Base-by-base conservation (phyloP, 805 yeast species). In the Wickerhamomyces alni region DNA sequence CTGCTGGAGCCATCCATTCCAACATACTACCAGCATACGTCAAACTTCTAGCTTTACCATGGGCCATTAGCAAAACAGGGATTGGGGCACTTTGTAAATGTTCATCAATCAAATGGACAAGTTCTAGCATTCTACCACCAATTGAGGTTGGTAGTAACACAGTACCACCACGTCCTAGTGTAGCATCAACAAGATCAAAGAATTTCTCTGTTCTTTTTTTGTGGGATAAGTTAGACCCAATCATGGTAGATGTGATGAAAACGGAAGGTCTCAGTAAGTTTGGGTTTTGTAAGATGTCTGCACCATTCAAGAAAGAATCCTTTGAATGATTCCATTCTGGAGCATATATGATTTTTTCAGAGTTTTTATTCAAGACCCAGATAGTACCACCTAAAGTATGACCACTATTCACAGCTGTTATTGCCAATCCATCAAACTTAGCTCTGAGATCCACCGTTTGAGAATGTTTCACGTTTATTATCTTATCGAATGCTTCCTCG, bases 261-360 rank as follows among this genome's bases (percentile, higher is more conserved):
- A 93, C 85, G 1, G 95, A 81, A 3, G 98, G 96, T 55, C 94
- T 70, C 45, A 75, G 52, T 22, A 89, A 65, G n/a, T 78, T 63
- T 1, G 87, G 79, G 31, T 69, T 75, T 35, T 77, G 76, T 30
- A 81, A 55, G 16, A 85, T 59, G 17, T 71, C 70, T 4, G 93
- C 84, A 22, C 88, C 80, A 45, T 82, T 83, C 38, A 93, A 63
- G 50, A 88, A 88, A 0, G 86, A 74, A 55, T 91, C 98, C 47
- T 79, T 80, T 1, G 97, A 81, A 57, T 93, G 98, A 58, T 89
- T 91, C 98, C 98, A 93, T 33, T 84, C 78, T 2, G 93, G 88
- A 0, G 96, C 95, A 59, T 87, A 87, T 3, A 91, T 67, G n/a
- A 89, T 65, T 46, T 82, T 82, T 48, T 91, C 97, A 15, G 80